Conservation (phyloP, 2,329 filamentous ascomycete genomes). For the Colletotrichum chrysophilum region DNA sequence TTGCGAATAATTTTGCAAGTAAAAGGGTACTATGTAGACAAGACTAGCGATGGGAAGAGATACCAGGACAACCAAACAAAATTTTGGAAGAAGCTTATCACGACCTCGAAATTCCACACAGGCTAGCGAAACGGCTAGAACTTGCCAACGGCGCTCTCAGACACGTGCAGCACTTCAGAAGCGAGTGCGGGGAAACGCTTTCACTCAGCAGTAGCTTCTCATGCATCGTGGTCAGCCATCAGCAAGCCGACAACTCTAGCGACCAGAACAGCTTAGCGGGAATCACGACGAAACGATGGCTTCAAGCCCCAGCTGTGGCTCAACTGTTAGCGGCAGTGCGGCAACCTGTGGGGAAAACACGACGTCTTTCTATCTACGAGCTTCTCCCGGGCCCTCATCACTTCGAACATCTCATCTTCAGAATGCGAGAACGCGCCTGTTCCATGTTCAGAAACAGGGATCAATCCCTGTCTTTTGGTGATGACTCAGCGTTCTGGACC, state of each 20-base stretch:
- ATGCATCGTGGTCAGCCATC: background rate
- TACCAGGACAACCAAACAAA: background rate
- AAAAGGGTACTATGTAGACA: background rate
- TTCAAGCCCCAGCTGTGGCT: background rate
- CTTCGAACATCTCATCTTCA: background rate
- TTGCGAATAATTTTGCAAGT: background rate
- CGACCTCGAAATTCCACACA: background rate
- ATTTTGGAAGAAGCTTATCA: background rate
- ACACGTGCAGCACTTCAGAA: background rate
- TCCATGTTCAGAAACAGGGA: background rate
- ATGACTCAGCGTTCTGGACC: constrained; percentile 18
- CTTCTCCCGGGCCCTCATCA: background rate
- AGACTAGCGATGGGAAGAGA: background rate
- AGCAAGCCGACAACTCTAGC: background rate
- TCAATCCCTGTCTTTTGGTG: background rate
- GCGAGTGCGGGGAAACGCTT: background rate
- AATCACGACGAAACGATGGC: background rate
- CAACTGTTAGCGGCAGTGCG: background rate
- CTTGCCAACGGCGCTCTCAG: background rate
- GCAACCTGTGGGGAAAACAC: background rate
- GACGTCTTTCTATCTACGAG: background rate
- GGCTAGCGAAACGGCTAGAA: background rate
- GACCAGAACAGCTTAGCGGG: background rate
- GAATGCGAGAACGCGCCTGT: background rate
- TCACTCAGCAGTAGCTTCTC: background rate